Percentiles rank a stretch among this genome's conserved stretches.
Evolutionary conservation across 148 eudicot species (phyloP).

Genomic region (Persicaria maculosa): DNA sequence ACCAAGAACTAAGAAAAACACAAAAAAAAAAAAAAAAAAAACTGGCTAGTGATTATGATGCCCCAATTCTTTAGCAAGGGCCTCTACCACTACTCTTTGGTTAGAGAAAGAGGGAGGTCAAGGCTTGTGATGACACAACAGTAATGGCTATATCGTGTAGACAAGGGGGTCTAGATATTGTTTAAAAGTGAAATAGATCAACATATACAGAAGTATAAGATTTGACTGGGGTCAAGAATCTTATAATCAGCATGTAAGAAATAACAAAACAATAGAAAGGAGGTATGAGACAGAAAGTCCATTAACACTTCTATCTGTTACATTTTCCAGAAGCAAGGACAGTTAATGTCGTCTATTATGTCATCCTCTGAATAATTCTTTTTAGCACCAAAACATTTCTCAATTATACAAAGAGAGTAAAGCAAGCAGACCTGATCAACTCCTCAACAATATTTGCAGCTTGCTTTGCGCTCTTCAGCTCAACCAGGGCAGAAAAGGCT

Average conservation of each 20-base stretch:
- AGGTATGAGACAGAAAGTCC: not conserved
- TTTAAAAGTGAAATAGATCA: not conserved
- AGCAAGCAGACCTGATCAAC: not conserved
- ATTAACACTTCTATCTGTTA: not conserved
- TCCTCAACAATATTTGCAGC: slow-evolving; percentile 33
- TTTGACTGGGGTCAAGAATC: not conserved
- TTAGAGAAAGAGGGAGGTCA: not conserved
- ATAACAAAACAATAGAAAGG: not conserved
- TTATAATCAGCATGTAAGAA: not conserved
- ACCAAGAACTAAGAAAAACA: not conserved
- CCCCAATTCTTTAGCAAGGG: not conserved
- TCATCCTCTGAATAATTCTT: too few relatives aligned
- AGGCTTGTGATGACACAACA: not conserved
- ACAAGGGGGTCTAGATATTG: not conserved
- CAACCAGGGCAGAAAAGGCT: slow-evolving; percentile 58
- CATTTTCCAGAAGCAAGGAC: too few relatives aligned
- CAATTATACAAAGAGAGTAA: not conserved
- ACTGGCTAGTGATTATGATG: not conserved
- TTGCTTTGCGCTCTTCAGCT: slow-evolving; percentile 41
- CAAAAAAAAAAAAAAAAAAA: too few relatives aligned
- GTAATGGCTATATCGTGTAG: not conserved
- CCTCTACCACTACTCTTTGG: not conserved
- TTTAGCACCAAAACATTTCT: too few relatives aligned
- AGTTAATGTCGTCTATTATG: too few relatives aligned
- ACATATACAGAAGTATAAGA: not conserved